Evolutionary conservation across 1,139 yeast species (phyloP).

Genomic region (Keqinozyma sinolaborantium): DNA sequence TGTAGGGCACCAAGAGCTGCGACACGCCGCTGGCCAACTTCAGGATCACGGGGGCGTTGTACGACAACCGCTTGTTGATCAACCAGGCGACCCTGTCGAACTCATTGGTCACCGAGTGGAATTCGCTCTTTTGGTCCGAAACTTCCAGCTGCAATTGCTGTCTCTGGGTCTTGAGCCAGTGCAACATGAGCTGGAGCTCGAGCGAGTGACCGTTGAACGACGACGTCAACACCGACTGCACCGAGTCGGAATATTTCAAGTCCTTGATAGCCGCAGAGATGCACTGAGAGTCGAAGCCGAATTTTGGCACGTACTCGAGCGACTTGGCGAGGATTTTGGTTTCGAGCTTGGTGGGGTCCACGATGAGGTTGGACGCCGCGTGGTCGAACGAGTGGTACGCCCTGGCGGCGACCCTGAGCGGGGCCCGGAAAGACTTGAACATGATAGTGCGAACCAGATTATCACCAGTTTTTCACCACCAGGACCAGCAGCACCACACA

Average conservation of each 20-base stretch:
- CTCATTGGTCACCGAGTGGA: constrained; percentile 39
- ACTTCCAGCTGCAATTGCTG: constrained; percentile 29
- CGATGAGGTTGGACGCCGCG: constrained; percentile 28
- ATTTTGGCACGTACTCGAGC: constrained; percentile 54
- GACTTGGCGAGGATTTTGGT: constrained; percentile 33
- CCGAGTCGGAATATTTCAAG: constrained; percentile 63
- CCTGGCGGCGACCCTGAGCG: constrained; percentile 1
- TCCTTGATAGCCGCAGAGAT: constrained; percentile 60
- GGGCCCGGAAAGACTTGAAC: constrained; percentile 2
- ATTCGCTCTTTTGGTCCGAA: constrained; percentile 17
- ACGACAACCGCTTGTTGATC: constrained; percentile 57
- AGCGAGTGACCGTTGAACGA: constrained; percentile 27
- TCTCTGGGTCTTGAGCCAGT: constrained; percentile 40
- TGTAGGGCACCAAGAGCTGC: constrained; percentile 52
- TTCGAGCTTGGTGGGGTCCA: constrained; percentile 27
- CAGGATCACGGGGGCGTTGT: constrained; percentile 52
- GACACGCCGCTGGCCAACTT: constrained; percentile 49
- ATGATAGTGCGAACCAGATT: constrained; percentile 2
- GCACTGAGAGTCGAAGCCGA: constrained; percentile 66
- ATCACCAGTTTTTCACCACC: background rate
- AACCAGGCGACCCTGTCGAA: constrained; percentile 57
- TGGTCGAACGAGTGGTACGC: constrained; percentile 37
- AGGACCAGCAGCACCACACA: background rate
- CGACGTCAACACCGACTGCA: constrained; percentile 51
- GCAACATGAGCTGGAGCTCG: constrained; percentile 45